These are phyloP conservation scores for Escovopsis sp. DNA, from an alignment of 2,329 filamentous ascomycete genomes.

Conservation along the genomic window DNA sequence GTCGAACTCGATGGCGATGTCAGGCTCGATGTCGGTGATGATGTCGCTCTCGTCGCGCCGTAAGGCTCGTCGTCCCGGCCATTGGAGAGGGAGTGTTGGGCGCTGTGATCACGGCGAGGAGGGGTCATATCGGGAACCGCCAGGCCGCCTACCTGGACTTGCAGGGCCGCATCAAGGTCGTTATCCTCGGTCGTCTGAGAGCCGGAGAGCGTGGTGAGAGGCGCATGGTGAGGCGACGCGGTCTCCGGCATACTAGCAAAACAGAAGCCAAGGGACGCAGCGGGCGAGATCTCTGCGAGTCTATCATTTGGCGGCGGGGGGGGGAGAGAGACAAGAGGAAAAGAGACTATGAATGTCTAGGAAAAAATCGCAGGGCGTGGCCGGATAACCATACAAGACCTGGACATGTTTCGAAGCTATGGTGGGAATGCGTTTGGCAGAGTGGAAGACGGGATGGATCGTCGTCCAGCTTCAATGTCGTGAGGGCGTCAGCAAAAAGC, in stretches of 20 bases:
- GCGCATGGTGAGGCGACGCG: conserved; percentile 37
- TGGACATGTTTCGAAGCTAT: conserved; percentile 39
- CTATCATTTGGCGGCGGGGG: conserved; percentile 41
- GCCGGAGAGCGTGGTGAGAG: conserved; percentile 7
- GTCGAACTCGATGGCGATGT: too few species aligned
- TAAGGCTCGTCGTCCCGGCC: conserved; percentile 8
- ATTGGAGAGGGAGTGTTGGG: conserved; percentile 7
- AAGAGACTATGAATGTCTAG: conserved; percentile 43
- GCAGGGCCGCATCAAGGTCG: not conserved
- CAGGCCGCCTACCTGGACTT: conserved; percentile 10
- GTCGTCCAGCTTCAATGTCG: conserved; percentile 27
- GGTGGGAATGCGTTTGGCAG: conserved; percentile 28
- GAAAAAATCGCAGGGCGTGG: conserved; percentile 29
- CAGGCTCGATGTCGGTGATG: too few species aligned
- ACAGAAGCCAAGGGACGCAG: conserved; percentile 25
- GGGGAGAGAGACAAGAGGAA: too few species aligned
- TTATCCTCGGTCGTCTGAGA: conserved; percentile 11
- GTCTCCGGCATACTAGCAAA: conserved; percentile 42
- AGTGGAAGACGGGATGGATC: conserved; percentile 24
- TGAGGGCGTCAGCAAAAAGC: conserved; percentile 40
- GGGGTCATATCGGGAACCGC: too few species aligned
- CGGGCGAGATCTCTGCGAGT: conserved; percentile 38
- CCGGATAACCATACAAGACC: conserved; percentile 30
- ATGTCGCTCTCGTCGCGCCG: conserved; percentile 8
- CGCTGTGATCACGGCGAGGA: too few species aligned